Evolutionary conservation across 352 stramenopile species (phyloP).

Genomic region (Pythium myriotylum): DNA sequence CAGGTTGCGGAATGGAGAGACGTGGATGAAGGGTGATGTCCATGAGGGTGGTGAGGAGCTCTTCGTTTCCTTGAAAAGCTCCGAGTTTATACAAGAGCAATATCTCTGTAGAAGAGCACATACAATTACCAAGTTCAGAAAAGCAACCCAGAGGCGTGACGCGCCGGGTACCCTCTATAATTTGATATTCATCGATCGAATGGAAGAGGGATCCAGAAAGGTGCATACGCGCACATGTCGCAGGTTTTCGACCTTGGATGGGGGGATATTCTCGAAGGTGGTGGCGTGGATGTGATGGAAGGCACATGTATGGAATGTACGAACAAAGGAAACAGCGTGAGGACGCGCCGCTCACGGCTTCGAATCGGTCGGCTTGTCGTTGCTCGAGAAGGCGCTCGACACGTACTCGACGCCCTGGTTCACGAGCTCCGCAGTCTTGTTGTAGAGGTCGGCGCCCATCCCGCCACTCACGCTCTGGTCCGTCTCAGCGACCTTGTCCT

Average conservation of each 20-base stretch:
- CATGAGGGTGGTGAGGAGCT: not conserved
- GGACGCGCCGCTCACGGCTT: conserved; percentile 5
- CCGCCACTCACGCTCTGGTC: conserved; percentile 71
- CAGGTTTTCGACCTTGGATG: not conserved
- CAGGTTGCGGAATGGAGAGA: not conserved
- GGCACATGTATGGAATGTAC: no score
- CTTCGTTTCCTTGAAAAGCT: not conserved
- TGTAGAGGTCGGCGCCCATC: conserved; percentile 58
- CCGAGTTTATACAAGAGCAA: conserved; percentile 17
- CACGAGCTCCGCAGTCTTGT: conserved; percentile 34
- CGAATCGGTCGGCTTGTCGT: conserved; percentile 44
- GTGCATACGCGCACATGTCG: not conserved
- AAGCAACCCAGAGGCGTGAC: conserved; percentile 3
- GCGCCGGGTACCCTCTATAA: conserved; percentile 10
- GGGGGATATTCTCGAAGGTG: no score
- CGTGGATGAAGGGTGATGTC: not conserved
- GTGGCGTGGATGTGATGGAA: no score
- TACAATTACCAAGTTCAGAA: conserved; percentile 13
- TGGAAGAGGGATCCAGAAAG: not conserved
- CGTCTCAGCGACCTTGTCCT: conserved; percentile 39
- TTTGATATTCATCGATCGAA: not conserved
- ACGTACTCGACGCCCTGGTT: conserved; percentile 63
- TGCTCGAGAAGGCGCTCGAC: conserved; percentile 50
- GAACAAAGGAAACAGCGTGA: no score
- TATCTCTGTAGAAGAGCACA: conserved; percentile 13